These are phyloP conservation scores for Coelastrella sp. DNA, from an alignment of 139 green algal genomes.

Conservation along the genomic window DNA sequence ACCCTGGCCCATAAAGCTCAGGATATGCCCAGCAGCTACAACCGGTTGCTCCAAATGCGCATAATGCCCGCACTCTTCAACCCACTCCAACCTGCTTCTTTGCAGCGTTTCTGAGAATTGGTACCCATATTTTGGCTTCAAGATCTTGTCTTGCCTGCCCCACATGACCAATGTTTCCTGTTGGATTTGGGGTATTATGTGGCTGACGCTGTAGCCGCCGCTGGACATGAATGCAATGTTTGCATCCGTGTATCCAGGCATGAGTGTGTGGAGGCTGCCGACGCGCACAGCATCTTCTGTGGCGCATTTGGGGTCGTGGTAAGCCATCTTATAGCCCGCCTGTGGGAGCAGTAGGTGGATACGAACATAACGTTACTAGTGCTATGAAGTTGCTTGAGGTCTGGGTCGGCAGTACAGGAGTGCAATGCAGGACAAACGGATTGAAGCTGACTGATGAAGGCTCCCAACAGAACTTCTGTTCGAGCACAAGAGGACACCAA, in stretches of 20 bases:
- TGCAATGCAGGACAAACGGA: no score
- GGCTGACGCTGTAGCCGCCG: conserved; percentile 87
- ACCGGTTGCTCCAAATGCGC: conserved; percentile 87
- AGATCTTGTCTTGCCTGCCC: conserved; percentile 93
- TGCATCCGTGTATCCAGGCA: conserved; percentile 72
- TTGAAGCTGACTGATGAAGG: no score
- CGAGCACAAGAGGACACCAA: no score
- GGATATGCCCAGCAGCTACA: background rate
- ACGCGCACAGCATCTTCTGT: conserved; percentile 89
- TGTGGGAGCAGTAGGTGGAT: background rate
- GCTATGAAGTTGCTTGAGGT: no score
- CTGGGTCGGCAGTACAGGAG: no score
- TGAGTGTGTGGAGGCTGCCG: conserved; percentile 85
- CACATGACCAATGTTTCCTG: conserved; percentile 91
- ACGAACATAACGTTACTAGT: background rate
- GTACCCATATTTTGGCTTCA: conserved; percentile 70
- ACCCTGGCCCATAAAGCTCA: conserved; percentile 10
- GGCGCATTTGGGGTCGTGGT: conserved; percentile 84
- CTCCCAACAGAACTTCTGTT: no score
- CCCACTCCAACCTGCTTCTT: conserved; percentile 68
- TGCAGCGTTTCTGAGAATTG: conserved; percentile 72
- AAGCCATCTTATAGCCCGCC: conserved; percentile 87
- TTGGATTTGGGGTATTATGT: conserved; percentile 60
- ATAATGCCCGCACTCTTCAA: conserved; percentile 91
- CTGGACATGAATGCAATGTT: conserved; percentile 94